A percentile compares a stretch with the other conserved stretches of the same genome.
phyloP scores from a whole-genome alignment of 1,284 basidiomycete species.

The Mycena citricolor region DNA sequence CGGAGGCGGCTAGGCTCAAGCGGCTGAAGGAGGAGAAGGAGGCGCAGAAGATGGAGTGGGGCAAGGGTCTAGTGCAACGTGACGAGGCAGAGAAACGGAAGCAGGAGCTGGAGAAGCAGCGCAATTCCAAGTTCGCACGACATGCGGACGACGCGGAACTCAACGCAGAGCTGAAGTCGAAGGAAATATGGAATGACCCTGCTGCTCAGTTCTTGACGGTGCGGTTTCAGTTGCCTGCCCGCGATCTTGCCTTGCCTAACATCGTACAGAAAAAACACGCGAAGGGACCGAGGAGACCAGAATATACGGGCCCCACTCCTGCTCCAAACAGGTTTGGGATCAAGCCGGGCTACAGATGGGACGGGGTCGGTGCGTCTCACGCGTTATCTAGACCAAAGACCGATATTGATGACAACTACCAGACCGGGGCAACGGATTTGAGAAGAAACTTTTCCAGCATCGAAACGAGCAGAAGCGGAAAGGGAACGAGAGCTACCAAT shows the following conservation, averaged over 20 bases:
- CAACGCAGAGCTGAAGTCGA: slow-evolving; percentile 79
- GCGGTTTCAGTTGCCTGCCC: slow-evolving; percentile 30
- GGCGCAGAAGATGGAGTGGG: slow-evolving; percentile 93
- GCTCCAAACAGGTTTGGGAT: slow-evolving; percentile 96
- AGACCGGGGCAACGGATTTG: slow-evolving; percentile 94
- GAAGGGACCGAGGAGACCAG: slow-evolving; percentile 78
- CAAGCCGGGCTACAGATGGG: slow-evolving; percentile 94
- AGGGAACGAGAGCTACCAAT: slow-evolving; percentile 73
- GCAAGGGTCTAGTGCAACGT: slow-evolving; percentile 88
- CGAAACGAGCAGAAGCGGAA: slow-evolving; percentile 72
- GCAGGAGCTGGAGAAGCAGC: slow-evolving; percentile 68
- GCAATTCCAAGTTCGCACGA: slow-evolving; percentile 68
- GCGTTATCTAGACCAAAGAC: too few species aligned
- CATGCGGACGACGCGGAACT: slow-evolving; percentile 82
- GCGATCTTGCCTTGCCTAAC: slow-evolving; percentile 5
- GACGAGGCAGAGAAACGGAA: slow-evolving; percentile 70
- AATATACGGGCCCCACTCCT: slow-evolving; percentile 85
- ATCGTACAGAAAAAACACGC: slow-evolving; percentile 68
- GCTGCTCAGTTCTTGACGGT: slow-evolving; percentile 91
- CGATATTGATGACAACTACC: slow-evolving; percentile 17
- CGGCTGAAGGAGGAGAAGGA: slow-evolving; percentile 81
- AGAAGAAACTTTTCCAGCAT: slow-evolving; percentile 87
- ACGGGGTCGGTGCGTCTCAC: slow-evolving; percentile 81
- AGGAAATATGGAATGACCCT: slow-evolving; percentile 92
- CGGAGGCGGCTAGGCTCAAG: slow-evolving; percentile 78